Evolutionary conservation across 2,329 filamentous ascomycete species (phyloP), one percentile per base, ranked within the genome.

Genomic region (Dactylellina parvicollis): DNA sequence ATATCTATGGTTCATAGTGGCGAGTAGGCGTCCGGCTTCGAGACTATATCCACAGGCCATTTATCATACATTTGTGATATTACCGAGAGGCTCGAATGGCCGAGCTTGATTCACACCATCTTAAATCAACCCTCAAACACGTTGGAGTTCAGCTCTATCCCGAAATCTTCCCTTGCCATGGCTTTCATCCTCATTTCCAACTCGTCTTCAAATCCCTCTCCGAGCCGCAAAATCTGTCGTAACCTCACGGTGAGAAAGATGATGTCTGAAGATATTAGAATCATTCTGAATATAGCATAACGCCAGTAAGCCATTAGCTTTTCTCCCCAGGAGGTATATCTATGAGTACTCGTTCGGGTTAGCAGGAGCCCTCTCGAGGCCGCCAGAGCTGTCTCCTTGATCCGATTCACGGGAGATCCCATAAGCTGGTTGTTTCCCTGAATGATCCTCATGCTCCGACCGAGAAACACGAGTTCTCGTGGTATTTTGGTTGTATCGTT

Each of bases 361-460:
- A 57, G 24, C 22, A 90, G 89, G n/a, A 98, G 82, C 59, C 92
- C 92, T 20, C 91, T 85, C 71, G 88, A 91, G 0, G 74, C 74
- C 1, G 69, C 60, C 8, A 69, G 24, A 2, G 67, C 62, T n/a
- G 59, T 65, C 40, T 67, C 92, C 83, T 97, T 97, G 80, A 98
- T 88, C 0, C 95, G 85, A 80, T 96, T 93, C 44, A 96, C 92
- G 0, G 93, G 93, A 0, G 89, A 92, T 20, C 92, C 92, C 56
- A 96, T 86, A 81, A 90, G 94, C 79, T 96, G 92, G 80, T 96
- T 96, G 81, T 96, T 96, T 4, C 89, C 92, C 81, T 96, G 92
- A 1, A 96, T 92, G 78, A 97, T 96, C 59, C 93, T 88, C 84
- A 96, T 87, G 80, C 96, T 96, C 38, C 93, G 87, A 0, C 92